Percentiles rank a stretch among this genome's conserved stretches.
phyloP scores from a whole-genome alignment of 805 yeast species.

The Aciculoconidium aculeatum region DNA sequence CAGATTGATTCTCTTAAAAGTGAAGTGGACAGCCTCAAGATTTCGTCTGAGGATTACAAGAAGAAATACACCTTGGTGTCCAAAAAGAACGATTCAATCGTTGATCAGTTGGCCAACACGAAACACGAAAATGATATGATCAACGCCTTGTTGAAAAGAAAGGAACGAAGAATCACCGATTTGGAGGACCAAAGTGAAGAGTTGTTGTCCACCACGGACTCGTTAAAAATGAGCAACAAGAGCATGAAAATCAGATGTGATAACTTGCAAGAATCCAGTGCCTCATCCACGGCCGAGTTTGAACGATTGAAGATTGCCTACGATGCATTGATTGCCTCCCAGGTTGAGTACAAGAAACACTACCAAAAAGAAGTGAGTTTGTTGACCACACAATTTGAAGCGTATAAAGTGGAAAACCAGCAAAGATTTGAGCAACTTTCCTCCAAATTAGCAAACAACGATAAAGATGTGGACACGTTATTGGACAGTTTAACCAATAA shows the following conservation, averaged over 20 bases:
- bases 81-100: constrained; percentile 46
- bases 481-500: constrained; percentile 44
- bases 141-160: constrained; percentile 60
- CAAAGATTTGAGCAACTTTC: constrained; percentile 30
- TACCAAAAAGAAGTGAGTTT: constrained; percentile 39
- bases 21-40: constrained; percentile 37
- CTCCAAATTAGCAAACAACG: constrained; percentile 35
- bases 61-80: constrained; percentile 45
- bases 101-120: constrained; percentile 62
- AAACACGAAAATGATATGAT: constrained; percentile 77
- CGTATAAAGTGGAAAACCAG: constrained; percentile 32
- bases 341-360: constrained; percentile 45
- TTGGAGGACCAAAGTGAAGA: constrained; percentile 55
- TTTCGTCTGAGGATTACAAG: constrained; percentile 41
- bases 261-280: constrained; percentile 42
- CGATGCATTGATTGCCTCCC: constrained; percentile 49
- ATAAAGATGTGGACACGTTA: constrained; percentile 44
- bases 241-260: constrained; percentile 45
- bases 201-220: constrained; percentile 41
- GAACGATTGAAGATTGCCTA: constrained; percentile 54
- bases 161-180: constrained; percentile 63
- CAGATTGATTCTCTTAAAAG: constrained; percentile 39
- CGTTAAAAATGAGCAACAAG: constrained; percentile 43
- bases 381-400: constrained; percentile 31
- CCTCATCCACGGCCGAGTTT: constrained; percentile 42